Evolutionary conservation across 2,329 filamentous ascomycete species (phyloP).

Genomic region (Lizonia empirigonia): DNA sequence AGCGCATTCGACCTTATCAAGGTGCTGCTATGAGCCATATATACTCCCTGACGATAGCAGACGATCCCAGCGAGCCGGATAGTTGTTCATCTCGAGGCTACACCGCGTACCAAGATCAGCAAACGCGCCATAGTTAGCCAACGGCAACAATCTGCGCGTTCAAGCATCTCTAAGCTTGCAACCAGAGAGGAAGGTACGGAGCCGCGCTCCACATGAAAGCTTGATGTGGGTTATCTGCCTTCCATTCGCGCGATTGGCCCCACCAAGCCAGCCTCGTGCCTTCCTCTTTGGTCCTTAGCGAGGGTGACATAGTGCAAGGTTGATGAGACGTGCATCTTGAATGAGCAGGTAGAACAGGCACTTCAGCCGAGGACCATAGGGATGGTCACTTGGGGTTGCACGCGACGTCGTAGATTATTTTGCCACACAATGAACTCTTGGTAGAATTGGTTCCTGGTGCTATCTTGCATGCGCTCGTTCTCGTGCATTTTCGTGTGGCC

Average conservation of each 20-base stretch:
- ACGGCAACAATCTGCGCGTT: neutral
- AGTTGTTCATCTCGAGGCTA: neutral
- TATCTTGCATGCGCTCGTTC: neutral
- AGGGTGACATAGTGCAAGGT: neutral
- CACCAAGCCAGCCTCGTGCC: slow-evolving; percentile 11
- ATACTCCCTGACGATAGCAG: neutral
- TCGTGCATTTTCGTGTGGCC: neutral
- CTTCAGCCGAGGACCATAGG: neutral
- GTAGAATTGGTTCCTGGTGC: neutral
- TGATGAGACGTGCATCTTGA: slow-evolving; percentile 1
- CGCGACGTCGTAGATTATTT: neutral
- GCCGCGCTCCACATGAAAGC: slow-evolving; percentile 10
- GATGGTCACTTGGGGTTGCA: neutral
- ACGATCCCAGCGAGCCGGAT: neutral
- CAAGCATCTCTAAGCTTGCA: slow-evolving; percentile 14
- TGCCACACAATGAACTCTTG: neutral
- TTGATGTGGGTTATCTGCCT: slow-evolving; percentile 16
- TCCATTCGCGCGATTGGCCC: slow-evolving; percentile 15
- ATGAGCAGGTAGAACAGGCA: neutral
- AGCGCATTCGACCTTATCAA: neutral
- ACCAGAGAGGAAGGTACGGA: slow-evolving; percentile 4
- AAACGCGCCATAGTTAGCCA: slow-evolving; percentile 1
- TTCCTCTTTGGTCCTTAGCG: slow-evolving; percentile 19
- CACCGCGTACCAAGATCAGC: slow-evolving; percentile 6
- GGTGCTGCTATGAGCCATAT: slow-evolving; percentile 5